These are phyloP conservation scores for Phytopythium ostracodes DNA, from an alignment of 352 stramenopile genomes.

Conservation along the genomic window DNA sequence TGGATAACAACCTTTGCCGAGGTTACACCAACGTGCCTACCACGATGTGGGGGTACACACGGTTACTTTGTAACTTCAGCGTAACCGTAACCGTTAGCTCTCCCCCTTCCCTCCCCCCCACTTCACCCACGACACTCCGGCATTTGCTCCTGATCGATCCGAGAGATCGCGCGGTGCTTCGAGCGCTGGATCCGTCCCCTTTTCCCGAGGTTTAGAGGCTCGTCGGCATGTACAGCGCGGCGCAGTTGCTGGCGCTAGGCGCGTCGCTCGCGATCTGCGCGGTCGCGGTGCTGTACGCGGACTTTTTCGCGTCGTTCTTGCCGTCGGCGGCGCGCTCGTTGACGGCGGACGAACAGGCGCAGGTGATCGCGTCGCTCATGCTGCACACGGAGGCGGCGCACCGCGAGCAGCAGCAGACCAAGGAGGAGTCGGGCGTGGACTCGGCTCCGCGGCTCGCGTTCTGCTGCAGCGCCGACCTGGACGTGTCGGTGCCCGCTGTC, in stretches of 20 bases:
- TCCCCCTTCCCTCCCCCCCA: background rate
- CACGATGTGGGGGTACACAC: too few species aligned
- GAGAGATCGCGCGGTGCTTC: background rate
- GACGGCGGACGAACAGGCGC: conserved; percentile 46
- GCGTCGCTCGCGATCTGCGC: conserved; percentile 46
- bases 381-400: conserved; percentile 45
- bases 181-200: background rate
- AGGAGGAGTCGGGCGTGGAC: background rate
- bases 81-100: too few species aligned
- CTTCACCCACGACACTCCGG: background rate
- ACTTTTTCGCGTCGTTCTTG: conserved; percentile 48
- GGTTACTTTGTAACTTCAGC: too few species aligned
- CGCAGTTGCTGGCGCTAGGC: conserved; percentile 53
- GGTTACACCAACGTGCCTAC: too few species aligned
- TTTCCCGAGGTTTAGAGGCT: background rate
- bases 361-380: conserved; percentile 59
- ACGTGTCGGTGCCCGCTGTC: conserved; percentile 72
- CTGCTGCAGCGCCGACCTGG: conserved; percentile 78
- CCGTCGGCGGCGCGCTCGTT: conserved; percentile 30
- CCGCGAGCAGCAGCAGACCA: conserved; percentile 3
- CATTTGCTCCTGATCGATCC: background rate
- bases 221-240: conserved; percentile 13
- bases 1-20: too few species aligned
- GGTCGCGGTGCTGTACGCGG: conserved; percentile 53
- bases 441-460: conserved; percentile 53